Conservation (phyloP, 495 filamentous ascomycete genomes). For the Rhypophila decipiens region DNA sequence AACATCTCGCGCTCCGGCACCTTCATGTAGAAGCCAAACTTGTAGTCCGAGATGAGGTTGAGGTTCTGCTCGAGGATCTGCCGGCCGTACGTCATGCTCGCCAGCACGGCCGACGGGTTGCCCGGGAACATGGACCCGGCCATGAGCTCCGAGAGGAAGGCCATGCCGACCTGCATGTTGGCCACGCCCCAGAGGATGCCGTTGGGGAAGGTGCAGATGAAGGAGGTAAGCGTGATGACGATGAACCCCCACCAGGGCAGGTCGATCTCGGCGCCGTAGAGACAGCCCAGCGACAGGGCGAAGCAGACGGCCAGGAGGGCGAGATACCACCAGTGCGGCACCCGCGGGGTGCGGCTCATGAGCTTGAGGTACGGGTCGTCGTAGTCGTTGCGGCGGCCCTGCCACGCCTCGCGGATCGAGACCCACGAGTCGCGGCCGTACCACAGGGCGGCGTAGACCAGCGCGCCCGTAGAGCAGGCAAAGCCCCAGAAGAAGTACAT, state of each 20-base stretch:
- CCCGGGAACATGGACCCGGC: conserved; percentile 21
- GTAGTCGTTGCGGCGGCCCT: conserved; percentile 9
- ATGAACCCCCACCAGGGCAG: conserved; percentile 51
- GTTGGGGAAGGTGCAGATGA: conserved; percentile 16
- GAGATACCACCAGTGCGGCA: conserved; percentile 48
- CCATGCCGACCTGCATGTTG: conserved; percentile 20
- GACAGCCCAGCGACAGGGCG: conserved; percentile 37
- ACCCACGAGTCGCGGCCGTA: conserved; percentile 8
- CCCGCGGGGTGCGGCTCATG: conserved; percentile 6
- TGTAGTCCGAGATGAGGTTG: conserved; percentile 24
- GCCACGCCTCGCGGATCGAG: conserved; percentile 1
- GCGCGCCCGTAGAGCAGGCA: conserved; percentile 6
- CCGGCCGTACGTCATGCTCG: conserved; percentile 18
- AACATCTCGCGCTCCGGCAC: conserved; percentile 37
- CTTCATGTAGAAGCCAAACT: conserved; percentile 34
- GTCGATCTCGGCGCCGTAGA: conserved; percentile 39
- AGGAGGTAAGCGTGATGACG: conserved; percentile 29
- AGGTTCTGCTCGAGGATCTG: conserved; percentile 23
- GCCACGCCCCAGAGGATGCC: conserved; percentile 22
- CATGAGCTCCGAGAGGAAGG: conserved; percentile 21
- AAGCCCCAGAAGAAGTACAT: conserved; percentile 13
- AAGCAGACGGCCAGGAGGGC: conserved; percentile 38
- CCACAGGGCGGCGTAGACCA: conserved; percentile 9
- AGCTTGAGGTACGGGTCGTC: conserved; percentile 15
- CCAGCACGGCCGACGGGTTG: conserved; percentile 20